Base-by-base conservation (phyloP, 1,284 basidiomycete genomes). In the Pholiota adiposa region DNA sequence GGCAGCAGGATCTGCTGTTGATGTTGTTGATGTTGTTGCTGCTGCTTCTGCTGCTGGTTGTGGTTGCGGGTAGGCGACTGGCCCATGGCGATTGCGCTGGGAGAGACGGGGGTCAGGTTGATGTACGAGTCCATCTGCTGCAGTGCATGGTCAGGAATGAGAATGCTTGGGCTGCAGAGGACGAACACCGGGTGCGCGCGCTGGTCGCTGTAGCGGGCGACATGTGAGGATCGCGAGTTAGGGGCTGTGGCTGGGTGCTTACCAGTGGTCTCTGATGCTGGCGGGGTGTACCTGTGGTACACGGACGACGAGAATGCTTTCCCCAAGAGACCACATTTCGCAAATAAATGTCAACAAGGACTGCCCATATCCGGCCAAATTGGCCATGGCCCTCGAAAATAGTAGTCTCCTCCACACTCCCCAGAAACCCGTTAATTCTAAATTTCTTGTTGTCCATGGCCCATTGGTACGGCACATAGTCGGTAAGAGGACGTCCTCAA, bases 211-310 rank as follows among this genome's bases (percentile, higher is more conserved):
- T 52, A 25, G 40, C 33, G 52, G 49, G 29, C 40, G 31, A 29
- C 48, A 53, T 53, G 54, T 36, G 46, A 50, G 50, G 46, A 16
- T n/a, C 55, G 49, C 21, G 41, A 29, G 38, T 68, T 62, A 62
- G 63, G 67, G 63, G 62, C 62, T 59, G 57, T 60, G 44, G 61
- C 54, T 46, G 61, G 63, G 65, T 64, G 67, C 67, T 65, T 40
- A 63, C 59, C 58, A 62, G 60, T 67, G 69, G 69, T 68, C 68
- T 68, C 65, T 68, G 69, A 68, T 70, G 44, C 65, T 60, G 64
- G 66, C 53, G 64, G 65, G 65, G 65, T 67, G 69, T 70, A 69
- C 68, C 67, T 65, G 68, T 60, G 66, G 66, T 67, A 67, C 65
- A 68, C 68, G 68, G 66, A 68, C 65, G 60, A 67, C 62, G 66